A percentile compares a stretch with the other conserved stretches of the same genome.
Evolutionary conservation across 148 eudicot species (phyloP).

Genomic region (Salicornia ramosissima): DNA sequence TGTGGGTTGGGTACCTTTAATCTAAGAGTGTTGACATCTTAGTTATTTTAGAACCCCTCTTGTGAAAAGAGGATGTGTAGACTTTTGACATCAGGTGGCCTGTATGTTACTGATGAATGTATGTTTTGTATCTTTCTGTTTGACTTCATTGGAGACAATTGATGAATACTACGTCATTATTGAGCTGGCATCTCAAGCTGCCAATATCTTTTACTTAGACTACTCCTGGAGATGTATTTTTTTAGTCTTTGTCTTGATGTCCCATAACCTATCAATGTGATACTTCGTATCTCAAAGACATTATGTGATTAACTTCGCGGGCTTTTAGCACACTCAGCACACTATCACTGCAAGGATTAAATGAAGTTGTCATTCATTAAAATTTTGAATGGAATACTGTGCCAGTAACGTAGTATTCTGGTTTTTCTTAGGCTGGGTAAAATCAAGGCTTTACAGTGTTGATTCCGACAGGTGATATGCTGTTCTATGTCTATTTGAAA

Average conservation of each 20-base stretch:
- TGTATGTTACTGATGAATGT: neutral
- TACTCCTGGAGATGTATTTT: neutral
- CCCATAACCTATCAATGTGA: neutral
- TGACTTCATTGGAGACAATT: neutral
- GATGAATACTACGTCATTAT: neutral
- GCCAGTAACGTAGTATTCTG: neutral
- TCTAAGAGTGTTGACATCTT: constrained; percentile 1
- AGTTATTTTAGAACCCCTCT: neutral
- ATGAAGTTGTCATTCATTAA: neutral
- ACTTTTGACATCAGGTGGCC: neutral
- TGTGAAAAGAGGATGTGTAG: neutral
- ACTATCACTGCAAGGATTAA: neutral
- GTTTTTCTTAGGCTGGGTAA: neutral
- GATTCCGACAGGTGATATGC: neutral
- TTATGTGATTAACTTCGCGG: neutral
- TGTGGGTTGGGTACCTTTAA: too few species aligned
- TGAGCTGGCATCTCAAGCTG: neutral
- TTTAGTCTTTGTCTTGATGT: neutral
- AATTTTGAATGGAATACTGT: neutral
- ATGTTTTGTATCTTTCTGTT: neutral
- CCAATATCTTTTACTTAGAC: neutral
- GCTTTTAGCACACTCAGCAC: too few species aligned
- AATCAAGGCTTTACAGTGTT: neutral
- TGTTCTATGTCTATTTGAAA: neutral
- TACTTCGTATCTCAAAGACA: neutral